Percentiles rank a stretch among this genome's conserved stretches.
Conservation (phyloP, 2,329 filamentous ascomycete species). For the Apiospora sp. region DNA sequence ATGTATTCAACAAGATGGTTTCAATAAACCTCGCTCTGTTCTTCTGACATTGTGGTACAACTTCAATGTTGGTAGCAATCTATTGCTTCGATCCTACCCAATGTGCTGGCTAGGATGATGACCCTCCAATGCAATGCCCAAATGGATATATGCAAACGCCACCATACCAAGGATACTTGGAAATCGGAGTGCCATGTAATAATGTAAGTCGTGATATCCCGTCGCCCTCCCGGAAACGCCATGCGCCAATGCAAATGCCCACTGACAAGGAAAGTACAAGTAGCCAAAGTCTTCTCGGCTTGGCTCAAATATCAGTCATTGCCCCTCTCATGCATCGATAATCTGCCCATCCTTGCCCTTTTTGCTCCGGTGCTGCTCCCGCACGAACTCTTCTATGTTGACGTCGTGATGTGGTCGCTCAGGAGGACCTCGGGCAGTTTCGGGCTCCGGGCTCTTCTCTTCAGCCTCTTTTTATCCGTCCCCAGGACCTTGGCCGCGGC, state of each 20-base stretch:
- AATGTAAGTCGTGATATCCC: neutral
- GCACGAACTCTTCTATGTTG: slow-evolving; percentile 61
- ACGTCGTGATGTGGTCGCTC: slow-evolving; percentile 54
- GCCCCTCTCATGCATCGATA: neutral
- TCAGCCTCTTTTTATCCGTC: slow-evolving; percentile 35
- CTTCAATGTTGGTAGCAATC: neutral
- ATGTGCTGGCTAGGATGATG: neutral
- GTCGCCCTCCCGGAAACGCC: neutral
- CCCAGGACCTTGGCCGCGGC: slow-evolving; percentile 52
- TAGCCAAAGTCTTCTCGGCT: neutral
- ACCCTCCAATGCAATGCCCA: neutral
- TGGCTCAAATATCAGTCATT: neutral
- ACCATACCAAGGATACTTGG: neutral
- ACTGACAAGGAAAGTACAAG: neutral
- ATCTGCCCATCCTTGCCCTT: slow-evolving; percentile 28
- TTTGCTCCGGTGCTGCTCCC: slow-evolving; percentile 60
- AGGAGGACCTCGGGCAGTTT: slow-evolving; percentile 46
- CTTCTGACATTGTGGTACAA: neutral
- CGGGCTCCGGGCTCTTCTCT: slow-evolving; percentile 24
- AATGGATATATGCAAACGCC: neutral
- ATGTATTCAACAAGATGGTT: no score
- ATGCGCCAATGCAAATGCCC: slow-evolving; percentile 5
- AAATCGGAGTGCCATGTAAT: neutral
- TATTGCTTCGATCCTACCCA: no score
- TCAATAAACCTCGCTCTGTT: neutral